These are phyloP conservation scores for Pythium utonaiense DNA, from an alignment of 352 stramenopile species.

Conservation along the genomic window DNA sequence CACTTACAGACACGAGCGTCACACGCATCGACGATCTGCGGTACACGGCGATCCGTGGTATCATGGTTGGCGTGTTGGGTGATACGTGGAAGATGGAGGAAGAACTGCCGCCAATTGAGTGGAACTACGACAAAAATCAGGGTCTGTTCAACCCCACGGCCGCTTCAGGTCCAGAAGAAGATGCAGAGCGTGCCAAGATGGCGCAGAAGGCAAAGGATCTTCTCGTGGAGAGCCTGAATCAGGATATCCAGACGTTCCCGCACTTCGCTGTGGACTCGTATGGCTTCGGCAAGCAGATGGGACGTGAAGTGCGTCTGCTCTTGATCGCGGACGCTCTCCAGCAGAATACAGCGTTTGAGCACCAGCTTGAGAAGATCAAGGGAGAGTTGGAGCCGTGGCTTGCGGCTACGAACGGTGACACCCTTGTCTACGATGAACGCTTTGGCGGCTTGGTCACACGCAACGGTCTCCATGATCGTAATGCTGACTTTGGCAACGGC, in stretches of 20 bases:
- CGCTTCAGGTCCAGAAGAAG: conserved; percentile 4
- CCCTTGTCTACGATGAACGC: conserved; percentile 90
- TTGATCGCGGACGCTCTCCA: conserved; percentile 78
- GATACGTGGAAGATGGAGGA: conserved; percentile 66
- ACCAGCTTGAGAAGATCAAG: conserved; percentile 57
- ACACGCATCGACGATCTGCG: conserved; percentile 36
- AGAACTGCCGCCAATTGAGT: conserved; percentile 47
- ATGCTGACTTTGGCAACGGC: conserved; percentile 84
- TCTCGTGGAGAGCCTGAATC: conserved; percentile 39
- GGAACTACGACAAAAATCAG: conserved; percentile 53
- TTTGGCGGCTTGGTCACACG: conserved; percentile 90
- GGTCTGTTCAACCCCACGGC: conserved; percentile 46
- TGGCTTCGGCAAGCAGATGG: conserved; percentile 80
- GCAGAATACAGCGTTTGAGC: conserved; percentile 39
- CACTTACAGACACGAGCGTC: conserved; percentile 6
- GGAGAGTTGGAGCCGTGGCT: conserved; percentile 57
- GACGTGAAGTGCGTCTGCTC: conserved; percentile 60
- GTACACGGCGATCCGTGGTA: conserved; percentile 70
- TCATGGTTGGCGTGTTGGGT: conserved; percentile 68
- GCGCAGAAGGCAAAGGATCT: conserved; percentile 34
- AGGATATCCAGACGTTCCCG: conserved; percentile 54
- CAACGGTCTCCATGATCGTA: conserved; percentile 63
- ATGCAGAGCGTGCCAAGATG: conserved; percentile 17
- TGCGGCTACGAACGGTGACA: conserved; percentile 49
- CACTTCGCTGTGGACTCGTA: conserved; percentile 57